These are phyloP conservation scores for Apiotrichum gamsii DNA, from an alignment of 1,284 basidiomycete species.

Conservation along the genomic window DNA sequence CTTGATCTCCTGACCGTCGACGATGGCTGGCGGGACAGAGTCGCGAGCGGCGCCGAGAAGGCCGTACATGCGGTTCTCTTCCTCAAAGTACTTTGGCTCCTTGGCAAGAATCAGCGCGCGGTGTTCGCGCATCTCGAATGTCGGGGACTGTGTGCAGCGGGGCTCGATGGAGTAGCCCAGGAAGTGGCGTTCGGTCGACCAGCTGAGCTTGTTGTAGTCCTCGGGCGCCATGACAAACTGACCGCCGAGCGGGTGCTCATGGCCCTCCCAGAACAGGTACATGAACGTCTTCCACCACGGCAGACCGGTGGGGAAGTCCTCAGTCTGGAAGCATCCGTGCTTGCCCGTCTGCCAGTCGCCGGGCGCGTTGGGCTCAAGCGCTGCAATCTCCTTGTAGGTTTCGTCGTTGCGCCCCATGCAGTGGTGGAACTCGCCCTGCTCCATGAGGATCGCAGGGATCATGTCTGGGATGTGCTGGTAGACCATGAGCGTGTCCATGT, in stretches of 20 bases:
- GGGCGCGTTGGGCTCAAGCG: conserved; percentile 4
- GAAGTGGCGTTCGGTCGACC: too few species aligned
- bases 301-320: conserved; percentile 29
- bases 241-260: conserved; percentile 29
- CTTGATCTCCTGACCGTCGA: conserved; percentile 6
- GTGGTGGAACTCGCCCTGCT: conserved; percentile 11
- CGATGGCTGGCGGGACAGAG: neutral
- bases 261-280: conserved; percentile 37
- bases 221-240: conserved; percentile 44
- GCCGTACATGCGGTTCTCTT: conserved; percentile 2
- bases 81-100: conserved; percentile 31
- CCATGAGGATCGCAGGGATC: conserved; percentile 29
- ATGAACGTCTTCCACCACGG: conserved; percentile 41
- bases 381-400: conserved; percentile 13
- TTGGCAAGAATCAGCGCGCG: conserved; percentile 46
- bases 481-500: conserved; percentile 30
- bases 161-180: conserved; percentile 45
- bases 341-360: conserved; percentile 11
- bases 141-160: conserved; percentile 21
- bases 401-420: conserved; percentile 22
- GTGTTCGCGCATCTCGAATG: conserved; percentile 25
- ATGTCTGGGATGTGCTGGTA: conserved; percentile 33
- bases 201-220: conserved; percentile 17
- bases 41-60: conserved; percentile 5
- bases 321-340: conserved; percentile 17